phyloP scores from a whole-genome alignment of 495 filamentous ascomycete genomes.

The Penicillium subrubescens region DNA sequence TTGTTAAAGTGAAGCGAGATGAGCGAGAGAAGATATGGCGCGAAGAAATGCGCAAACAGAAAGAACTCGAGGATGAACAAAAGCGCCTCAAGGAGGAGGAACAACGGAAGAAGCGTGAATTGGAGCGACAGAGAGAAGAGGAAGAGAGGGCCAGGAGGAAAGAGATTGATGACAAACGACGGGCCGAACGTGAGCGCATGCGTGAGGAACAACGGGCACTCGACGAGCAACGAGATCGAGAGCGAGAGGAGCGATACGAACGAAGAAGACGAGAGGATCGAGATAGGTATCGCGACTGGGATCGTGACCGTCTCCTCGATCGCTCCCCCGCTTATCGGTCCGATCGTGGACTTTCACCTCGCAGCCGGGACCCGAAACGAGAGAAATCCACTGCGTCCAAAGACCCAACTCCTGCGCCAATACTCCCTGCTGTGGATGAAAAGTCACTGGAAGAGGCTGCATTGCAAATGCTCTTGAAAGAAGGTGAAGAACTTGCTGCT shows the following conservation, averaged over 20 bases:
- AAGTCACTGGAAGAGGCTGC: constrained; percentile 61
- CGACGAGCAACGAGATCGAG: constrained; percentile 56
- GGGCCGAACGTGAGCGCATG: constrained; percentile 57
- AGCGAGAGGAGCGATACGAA: constrained; percentile 56
- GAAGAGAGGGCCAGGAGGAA: constrained; percentile 55
- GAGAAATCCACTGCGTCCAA: constrained; percentile 43
- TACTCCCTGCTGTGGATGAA: constrained; percentile 50
- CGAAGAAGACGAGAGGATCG: constrained; percentile 49
- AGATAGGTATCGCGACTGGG: constrained; percentile 45
- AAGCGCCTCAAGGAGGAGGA: constrained; percentile 64
- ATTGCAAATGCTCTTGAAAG: constrained; percentile 56
- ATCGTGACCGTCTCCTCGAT: constrained; percentile 37
- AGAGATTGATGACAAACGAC: constrained; percentile 55
- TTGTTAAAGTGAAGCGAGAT: constrained; percentile 65
- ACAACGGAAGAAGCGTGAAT: constrained; percentile 64
- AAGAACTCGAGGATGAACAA: constrained; percentile 67
- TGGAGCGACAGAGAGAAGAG: constrained; percentile 60
- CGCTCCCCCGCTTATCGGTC: constrained; percentile 41
- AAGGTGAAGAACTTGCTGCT: constrained; percentile 62
- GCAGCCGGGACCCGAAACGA: constrained; percentile 39
- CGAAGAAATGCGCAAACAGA: constrained; percentile 63
- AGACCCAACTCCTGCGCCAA: constrained; percentile 42
- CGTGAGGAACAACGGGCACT: constrained; percentile 51
- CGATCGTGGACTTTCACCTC: constrained; percentile 43
- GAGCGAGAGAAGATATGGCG: constrained; percentile 66